A percentile compares a stretch with the other conserved stretches of the same genome.
Evolutionary conservation across 371 early-diverging fungal species (phyloP).

Genomic region (Rhizopus microsporus): DNA sequence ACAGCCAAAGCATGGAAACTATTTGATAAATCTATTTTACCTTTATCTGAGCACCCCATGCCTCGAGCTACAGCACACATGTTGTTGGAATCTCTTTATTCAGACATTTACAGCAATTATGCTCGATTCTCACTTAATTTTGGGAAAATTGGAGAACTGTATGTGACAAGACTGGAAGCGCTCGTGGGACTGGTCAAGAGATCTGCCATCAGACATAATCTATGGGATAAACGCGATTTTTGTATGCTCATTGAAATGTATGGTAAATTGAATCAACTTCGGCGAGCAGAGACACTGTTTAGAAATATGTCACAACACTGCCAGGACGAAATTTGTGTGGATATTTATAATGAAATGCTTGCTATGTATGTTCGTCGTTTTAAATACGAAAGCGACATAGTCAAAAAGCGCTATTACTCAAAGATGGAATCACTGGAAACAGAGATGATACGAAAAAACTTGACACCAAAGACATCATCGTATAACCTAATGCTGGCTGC

Average conservation of each 20-base stretch:
- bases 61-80: constrained; percentile 20
- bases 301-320: constrained; percentile 26
- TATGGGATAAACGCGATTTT: constrained; percentile 28
- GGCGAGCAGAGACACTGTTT: constrained; percentile 34
- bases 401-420: constrained; percentile 23
- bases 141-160: constrained; percentile 19
- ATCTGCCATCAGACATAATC: background rate
- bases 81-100: constrained; percentile 24
- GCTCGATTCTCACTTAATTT: constrained; percentile 14
- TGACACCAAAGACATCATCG: constrained; percentile 23
- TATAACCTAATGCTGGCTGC: constrained; percentile 38
- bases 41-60: constrained; percentile 9
- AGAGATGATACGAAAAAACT: constrained; percentile 22
- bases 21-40: constrained; percentile 15
- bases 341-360: constrained; percentile 33
- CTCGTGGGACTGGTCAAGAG: constrained; percentile 20
- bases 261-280: constrained; percentile 28
- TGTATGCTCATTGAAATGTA: constrained; percentile 28
- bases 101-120: constrained; percentile 15
- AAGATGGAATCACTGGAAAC: constrained; percentile 25
- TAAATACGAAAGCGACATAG: constrained; percentile 17
- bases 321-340: constrained; percentile 11
- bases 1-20: constrained; percentile 29
- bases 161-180: constrained; percentile 23
- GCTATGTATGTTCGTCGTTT: constrained; percentile 33